Evolutionary conservation across 768 basidiomycete species (phyloP), one percentile per base, ranked within the genome.

Genomic region (Suillus clintonianus): DNA sequence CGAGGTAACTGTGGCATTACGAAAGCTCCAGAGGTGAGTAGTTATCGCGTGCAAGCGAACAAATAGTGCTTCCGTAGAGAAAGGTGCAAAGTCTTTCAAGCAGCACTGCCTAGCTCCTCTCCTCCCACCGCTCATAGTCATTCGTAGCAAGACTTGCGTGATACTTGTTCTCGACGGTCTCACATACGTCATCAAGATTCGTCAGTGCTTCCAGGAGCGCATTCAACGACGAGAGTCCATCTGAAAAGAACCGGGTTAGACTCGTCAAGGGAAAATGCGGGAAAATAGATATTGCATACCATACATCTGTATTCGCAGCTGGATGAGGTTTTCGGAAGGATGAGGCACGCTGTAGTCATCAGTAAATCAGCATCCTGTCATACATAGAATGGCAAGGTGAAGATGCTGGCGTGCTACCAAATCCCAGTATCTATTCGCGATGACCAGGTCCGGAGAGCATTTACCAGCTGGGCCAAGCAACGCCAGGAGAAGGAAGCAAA

Each of bases 301-400:
- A 69, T 98, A 97, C 97, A 99, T 99, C 85, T 99, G 97, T 64
- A 99, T 94, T n/a, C 97, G 92, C 32, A 99, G 80, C 71, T 98
- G 93, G 70, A 99, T 97, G 69, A 91, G 89, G 69, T 94, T 92
- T 81, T 99, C 97, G 11, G 97, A 97, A 4, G 97, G 97, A 80
- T 99, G 97, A 2, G 97, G 97, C 45, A 69, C 75, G 55, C 76
- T 76, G 62, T 30, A 27, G 13, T 15, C 24, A 7, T 57, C 39
- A 30, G 39, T 10, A 27, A 27, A 57, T 57, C 56, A 57, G 24
- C 3, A 7, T 5, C 11, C n/a, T n/a, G 11, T 32, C 51, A 32
- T 53, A n/a, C 3, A n/a, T 32, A 37, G 27, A 51, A n/a, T n/a
- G n/a, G 48, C 39, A 32, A 53, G 36, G 30, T 34, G 34, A 34